These are phyloP conservation scores for Alternaria arborescens DNA, from an alignment of 2,329 filamentous ascomycete genomes.

Conservation along the genomic window DNA sequence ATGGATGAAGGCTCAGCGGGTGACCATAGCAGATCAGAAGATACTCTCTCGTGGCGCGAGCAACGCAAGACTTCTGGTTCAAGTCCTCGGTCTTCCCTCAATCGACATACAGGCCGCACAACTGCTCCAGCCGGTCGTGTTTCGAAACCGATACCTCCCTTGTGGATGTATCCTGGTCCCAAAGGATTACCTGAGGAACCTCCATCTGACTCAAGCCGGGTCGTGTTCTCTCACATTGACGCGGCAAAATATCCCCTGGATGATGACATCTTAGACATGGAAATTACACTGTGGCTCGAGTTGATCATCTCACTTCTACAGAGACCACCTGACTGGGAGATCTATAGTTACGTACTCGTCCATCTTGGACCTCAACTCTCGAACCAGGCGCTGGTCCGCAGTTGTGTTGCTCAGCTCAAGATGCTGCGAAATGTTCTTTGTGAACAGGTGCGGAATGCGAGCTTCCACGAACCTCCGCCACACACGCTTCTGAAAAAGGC, in stretches of 20 bases:
- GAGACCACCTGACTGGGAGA: slow-evolving; percentile 83
- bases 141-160: slow-evolving; percentile 49
- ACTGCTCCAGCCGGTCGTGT: slow-evolving; percentile 38
- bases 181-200: slow-evolving; percentile 64
- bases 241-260: slow-evolving; percentile 42
- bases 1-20: slow-evolving; percentile 49
- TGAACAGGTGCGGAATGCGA: slow-evolving; percentile 79
- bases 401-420: slow-evolving; percentile 76
- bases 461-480: slow-evolving; percentile 81
- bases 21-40: slow-evolving; percentile 40
- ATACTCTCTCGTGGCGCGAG: slow-evolving; percentile 40
- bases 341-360: slow-evolving; percentile 88
- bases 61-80: slow-evolving; percentile 40
- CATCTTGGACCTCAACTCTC: slow-evolving; percentile 87
- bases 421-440: slow-evolving; percentile 79
- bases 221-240: slow-evolving; percentile 60
- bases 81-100: slow-evolving; percentile 46
- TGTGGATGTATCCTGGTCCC: slow-evolving; percentile 67
- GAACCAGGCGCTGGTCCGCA: slow-evolving; percentile 86
- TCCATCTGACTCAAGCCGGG: slow-evolving; percentile 57
- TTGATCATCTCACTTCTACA: slow-evolving; percentile 77
- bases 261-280: slow-evolving; percentile 60
- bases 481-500: slow-evolving; percentile 83
- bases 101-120: slow-evolving; percentile 38
- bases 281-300: slow-evolving; percentile 72